phyloP scores from a whole-genome alignment of 441 rosid species.

The Arabidopsis hybrid region DNA sequence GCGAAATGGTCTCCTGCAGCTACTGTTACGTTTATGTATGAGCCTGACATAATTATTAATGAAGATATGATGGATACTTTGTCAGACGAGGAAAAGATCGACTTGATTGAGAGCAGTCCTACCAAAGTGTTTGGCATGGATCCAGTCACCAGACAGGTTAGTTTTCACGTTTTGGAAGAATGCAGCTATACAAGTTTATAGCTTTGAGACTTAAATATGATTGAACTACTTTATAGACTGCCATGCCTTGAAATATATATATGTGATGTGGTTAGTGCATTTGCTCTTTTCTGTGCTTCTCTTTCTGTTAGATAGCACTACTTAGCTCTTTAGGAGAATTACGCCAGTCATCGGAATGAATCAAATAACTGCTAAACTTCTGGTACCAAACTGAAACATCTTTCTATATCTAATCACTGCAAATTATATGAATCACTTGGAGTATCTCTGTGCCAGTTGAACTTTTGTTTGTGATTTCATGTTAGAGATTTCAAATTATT shows the following conservation, averaged over 20 bases:
- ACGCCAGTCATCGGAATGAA: background rate
- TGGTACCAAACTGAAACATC: background rate
- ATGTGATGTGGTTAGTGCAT: constrained; percentile 1
- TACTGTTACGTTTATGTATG: constrained; percentile 90
- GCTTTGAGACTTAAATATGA: background rate
- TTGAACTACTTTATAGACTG: no score
- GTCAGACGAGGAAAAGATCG: constrained; percentile 72
- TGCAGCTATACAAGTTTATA: background rate
- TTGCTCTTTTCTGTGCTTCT: background rate
- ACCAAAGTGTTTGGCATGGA: constrained; percentile 83
- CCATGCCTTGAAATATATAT: background rate
- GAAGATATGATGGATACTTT: constrained; percentile 89
- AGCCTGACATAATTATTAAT: constrained; percentile 48
- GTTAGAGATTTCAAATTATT: background rate
- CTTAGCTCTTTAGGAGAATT: background rate
- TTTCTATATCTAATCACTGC: background rate
- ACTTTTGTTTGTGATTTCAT: no score
- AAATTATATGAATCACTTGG: background rate
- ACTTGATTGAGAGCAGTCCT: constrained; percentile 88
- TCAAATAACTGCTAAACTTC: background rate
- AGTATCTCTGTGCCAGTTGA: no score
- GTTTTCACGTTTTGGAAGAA: background rate
- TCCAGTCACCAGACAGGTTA: constrained; percentile 69
- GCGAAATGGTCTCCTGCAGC: constrained; percentile 99
- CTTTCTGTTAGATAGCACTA: constrained; percentile 6